Evolutionary conservation across 2,329 filamentous ascomycete genomes (phyloP), one percentile per base, ranked within the genome.

Genomic region (Pezicula radicicola): DNA sequence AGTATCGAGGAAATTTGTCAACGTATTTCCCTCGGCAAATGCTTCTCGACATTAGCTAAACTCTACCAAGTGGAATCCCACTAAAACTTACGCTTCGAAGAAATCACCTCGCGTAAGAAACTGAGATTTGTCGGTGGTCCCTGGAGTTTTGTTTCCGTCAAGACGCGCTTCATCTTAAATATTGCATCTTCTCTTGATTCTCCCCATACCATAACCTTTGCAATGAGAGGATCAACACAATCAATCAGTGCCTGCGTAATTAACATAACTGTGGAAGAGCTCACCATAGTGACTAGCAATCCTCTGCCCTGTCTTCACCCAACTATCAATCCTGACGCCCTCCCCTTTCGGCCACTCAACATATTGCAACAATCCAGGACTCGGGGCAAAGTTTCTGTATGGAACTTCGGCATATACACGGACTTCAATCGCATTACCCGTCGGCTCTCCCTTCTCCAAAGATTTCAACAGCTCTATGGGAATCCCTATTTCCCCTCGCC

Each of bases 371-470:
- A 57, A 37, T 63, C 51, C 73, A 51, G n/a, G 67, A 63, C 36
- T 74, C 60, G 87, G 86, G 6, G 86, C 80, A 65, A 89, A 89
- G 54, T 84, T 83, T 40, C 62, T 59, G 16, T 63, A 79, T 6
- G 86, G 86, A 54, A 87, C 87, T 61, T 90, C 87, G 2, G 86
- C 87, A 65, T 89, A 89, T 51, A 89, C 87, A 51, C 87, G 74
- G 19, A 84, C 86, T 66, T 90, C 87, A 53, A 89, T 87, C 0
- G 84, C 84, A 64, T 84, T 81, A 0, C 85, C 84, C 49, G 74
- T 75, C 4, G 54, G 53, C 57, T 88, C 87, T 41, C 52, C 44
- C 4, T 60, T 54, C 33, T 46, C 16, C 56, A 55, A 15, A 39
- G 48, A 18, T 10, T 52, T 45, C 40, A 60, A 43, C 21, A 55